Percentiles rank a stretch among this genome's conserved stretches.
Evolutionary conservation across 345 rosid genomes (phyloP).

Genomic region (Salix purpurea): DNA sequence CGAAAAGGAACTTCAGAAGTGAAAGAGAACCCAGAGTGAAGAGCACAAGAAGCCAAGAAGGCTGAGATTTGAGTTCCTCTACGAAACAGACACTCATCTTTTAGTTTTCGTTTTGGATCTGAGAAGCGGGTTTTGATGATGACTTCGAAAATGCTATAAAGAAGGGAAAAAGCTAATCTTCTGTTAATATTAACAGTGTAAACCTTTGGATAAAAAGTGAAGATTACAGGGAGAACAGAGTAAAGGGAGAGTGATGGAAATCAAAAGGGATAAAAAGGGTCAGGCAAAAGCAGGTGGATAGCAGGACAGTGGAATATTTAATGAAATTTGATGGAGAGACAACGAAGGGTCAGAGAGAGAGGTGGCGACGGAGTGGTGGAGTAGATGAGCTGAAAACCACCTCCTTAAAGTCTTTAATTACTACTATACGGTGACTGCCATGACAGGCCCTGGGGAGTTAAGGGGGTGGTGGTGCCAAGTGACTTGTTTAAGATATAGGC

Average conservation of each 20-base stretch:
- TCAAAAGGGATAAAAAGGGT: background rate
- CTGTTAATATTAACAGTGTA: background rate
- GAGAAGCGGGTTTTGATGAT: constrained; percentile 12
- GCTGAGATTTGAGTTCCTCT: constrained; percentile 52
- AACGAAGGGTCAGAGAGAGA: background rate
- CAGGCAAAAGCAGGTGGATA: constrained; percentile 1
- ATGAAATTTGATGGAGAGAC: background rate
- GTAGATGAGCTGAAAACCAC: constrained; percentile 72
- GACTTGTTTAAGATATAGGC: background rate
- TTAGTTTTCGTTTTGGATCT: background rate
- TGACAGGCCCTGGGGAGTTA: background rate
- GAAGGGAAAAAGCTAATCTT: background rate
- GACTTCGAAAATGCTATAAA: background rate
- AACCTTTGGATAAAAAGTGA: background rate
- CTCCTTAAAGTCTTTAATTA: constrained; percentile 31
- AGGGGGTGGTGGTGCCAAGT: background rate
- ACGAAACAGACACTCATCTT: constrained; percentile 52
- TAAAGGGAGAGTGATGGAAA: background rate
- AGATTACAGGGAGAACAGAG: constrained; percentile 1
- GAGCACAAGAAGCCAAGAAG: constrained; percentile 53
- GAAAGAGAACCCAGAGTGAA: constrained; percentile 58
- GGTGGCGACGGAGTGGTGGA: constrained; percentile 27
- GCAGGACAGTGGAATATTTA: background rate
- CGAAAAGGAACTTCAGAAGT: constrained; percentile 37
- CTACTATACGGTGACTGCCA: background rate